Base-by-base conservation (phyloP, 164 flowering plant genomes). In the Houttuynia cordata region DNA sequence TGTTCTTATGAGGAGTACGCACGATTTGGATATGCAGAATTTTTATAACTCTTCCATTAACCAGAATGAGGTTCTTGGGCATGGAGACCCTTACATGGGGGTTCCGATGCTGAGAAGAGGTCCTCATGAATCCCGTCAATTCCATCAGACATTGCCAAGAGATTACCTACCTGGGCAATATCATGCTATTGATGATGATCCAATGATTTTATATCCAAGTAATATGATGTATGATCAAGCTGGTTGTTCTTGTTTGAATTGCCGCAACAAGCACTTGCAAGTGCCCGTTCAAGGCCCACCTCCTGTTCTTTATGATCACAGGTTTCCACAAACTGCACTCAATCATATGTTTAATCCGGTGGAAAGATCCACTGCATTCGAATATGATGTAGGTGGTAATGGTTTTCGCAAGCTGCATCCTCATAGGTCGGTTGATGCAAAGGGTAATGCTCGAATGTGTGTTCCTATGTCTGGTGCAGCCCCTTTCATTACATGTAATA, bases 391-490 rank as follows among this genome's bases (percentile, higher is more conserved):
- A 58, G 76, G 68, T 64, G 75, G 74, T 67, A 14, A 14, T 45
- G 49, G 13, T 12, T 72, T 70, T 67, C 66, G 60, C 66, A 72
- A 56, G 24, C 56, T 53, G 51, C 78, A 59, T 60, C 77, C 70
- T 56, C 76, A 65, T 49, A 78, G 76, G 66, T 68, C 64, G 41
- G 64, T 64, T 9, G 18, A 58, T 49, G 69, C 74, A 24, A 65
- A 71, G 66, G 63, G 70, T 30, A 65, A 53, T 54, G 62, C 52
- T 53, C 76, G 69, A 4, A 64, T 37, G 42, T 80, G 76, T 64
- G 76, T 24, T 49, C 96, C 98, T 0, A 30, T 84, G 24, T 78
- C 78, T 20, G 86, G 89, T 61, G 98, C 88, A 53, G 80, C 98
- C 12, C 98, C 98, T 34, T 88, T 87, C 66, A 40, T 89, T 19